Base-by-base conservation (phyloP, 2,329 filamentous ascomycete genomes). In the Phialophora verrucosa region DNA sequence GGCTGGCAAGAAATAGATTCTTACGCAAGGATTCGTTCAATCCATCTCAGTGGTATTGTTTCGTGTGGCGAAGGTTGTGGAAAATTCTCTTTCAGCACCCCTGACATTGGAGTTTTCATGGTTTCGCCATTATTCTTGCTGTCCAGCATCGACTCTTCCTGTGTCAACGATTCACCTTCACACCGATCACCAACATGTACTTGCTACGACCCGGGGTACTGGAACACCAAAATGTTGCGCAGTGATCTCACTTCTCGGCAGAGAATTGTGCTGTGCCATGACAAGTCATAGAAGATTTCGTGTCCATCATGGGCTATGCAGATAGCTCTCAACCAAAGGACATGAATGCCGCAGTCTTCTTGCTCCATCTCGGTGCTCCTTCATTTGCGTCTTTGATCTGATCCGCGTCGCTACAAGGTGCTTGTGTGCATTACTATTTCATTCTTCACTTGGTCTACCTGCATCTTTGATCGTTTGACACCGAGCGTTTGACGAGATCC, bases 1-100 rank as follows among this genome's bases (percentile, higher is more conserved):
- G 66, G 69, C 70, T 65, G 66, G 69, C 53, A 72, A 72, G 70
- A 72, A 72, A 63, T 70, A 72, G 57, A 63, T 54, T 61, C 29
- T 66, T 56, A 51, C 27, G 54, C 64, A 59, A 58, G 64, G 38
- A 62, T 31, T 54, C 25, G 31, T 61, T 42, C 59, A 61, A 61
- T 61, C 59, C 59, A 61, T 61, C 23, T 53, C 44, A 61, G n/a
- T 53, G 64, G 54, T 47, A 62, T 66, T 59, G 55, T 65, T 57
- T 63, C 54, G 20, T 57, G 58, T 62, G 60, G 60, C 60, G 59
- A 35, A 59, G 59, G 54, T 62, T 58, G 59, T 66, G 63, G 59
- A 66, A 62, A 50, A 50, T 62, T 61, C 59, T 53, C 27, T 53
- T 53, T 58, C 63, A 66, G 58, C 53, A 66, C 42, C 32, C 60